These are phyloP conservation scores for Eucalyptus polyanthemos DNA, from an alignment of 345 rosid genomes.

Conservation along the genomic window DNA sequence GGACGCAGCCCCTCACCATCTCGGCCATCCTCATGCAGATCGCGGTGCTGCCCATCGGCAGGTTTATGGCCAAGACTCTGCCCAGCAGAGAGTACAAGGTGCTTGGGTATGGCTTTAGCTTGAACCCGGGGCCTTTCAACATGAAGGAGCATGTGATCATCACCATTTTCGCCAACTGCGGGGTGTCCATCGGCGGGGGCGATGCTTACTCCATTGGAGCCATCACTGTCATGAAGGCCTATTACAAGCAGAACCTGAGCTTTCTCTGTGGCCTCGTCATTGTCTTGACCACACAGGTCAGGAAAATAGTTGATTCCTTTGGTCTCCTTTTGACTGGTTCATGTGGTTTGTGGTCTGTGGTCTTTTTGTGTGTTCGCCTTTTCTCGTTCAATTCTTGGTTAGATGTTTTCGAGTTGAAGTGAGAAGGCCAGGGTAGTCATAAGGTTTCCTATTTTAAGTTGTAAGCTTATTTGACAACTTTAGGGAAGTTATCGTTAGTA, in stretches of 20 bases:
- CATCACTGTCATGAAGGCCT: conserved; percentile 90
- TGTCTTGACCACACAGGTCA: conserved; percentile 85
- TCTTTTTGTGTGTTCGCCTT: background rate
- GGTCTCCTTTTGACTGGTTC: background rate
- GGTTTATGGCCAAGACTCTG: conserved; percentile 63
- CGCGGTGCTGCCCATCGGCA: conserved; percentile 78
- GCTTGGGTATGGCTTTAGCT: conserved; percentile 29
- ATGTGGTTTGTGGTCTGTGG: background rate
- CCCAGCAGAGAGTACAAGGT: conserved; percentile 33
- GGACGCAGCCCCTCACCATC: conserved; percentile 79
- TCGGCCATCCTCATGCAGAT: conserved; percentile 93
- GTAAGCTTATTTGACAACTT: background rate
- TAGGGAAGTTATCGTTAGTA: background rate
- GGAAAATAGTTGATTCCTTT: background rate
- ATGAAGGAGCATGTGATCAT: conserved; percentile 94
- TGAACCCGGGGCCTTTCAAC: conserved; percentile 93
- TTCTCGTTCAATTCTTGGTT: background rate
- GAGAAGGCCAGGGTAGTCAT: background rate
- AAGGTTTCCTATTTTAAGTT: background rate
- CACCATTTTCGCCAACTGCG: conserved; percentile 88
- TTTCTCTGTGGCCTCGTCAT: conserved; percentile 69
- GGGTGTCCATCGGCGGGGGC: conserved; percentile 74
- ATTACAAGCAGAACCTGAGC: conserved; percentile 67
- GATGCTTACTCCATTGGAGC: conserved; percentile 90
- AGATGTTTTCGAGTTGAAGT: background rate